phyloP scores from a whole-genome alignment of 2,329 filamentous ascomycete genomes.

The Pseudogymnoascus sp. region DNA sequence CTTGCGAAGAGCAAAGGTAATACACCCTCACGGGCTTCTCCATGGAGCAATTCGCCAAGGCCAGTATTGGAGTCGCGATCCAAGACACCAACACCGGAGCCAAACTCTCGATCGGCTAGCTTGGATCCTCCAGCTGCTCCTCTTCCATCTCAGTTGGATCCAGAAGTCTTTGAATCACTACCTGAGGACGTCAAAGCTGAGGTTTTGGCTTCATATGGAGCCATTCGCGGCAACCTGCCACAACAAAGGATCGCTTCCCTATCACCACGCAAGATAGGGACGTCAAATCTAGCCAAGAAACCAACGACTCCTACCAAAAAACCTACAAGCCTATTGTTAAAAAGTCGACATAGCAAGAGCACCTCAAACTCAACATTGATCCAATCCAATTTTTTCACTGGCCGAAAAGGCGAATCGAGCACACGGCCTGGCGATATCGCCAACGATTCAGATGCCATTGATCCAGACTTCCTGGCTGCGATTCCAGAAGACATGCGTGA shows the following conservation, averaged over 20 bases:
- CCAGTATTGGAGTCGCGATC: constrained; percentile 31
- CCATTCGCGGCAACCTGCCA: constrained; percentile 15
- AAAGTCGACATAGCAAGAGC: constrained; percentile 40
- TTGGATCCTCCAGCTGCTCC: background rate
- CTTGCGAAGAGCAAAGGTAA: constrained; percentile 44
- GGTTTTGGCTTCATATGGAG: constrained; percentile 61
- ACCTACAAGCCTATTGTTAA: constrained; percentile 34
- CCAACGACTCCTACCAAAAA: constrained; percentile 60
- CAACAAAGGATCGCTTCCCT: constrained; percentile 28
- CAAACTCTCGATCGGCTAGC: background rate
- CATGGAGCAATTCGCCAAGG: constrained; percentile 25
- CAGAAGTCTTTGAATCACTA: constrained; percentile 71
- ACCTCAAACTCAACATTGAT: constrained; percentile 52
- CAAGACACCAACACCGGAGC: constrained; percentile 17
- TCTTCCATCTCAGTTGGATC: constrained; percentile 71
- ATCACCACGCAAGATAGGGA: constrained; percentile 49
- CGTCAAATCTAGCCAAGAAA: constrained; percentile 42
- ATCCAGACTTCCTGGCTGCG: constrained; percentile 68
- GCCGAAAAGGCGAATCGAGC: constrained; percentile 24
- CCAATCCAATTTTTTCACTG: constrained; percentile 64
- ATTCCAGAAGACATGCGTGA: constrained; percentile 71
- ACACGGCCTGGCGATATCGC: background rate
- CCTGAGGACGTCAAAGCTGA: constrained; percentile 82
- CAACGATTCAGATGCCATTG: constrained; percentile 35
- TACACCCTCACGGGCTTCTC: constrained; percentile 17